Conservation (phyloP, 371 early-diverging fungal genomes). For the Rhizopus arrhizus region DNA sequence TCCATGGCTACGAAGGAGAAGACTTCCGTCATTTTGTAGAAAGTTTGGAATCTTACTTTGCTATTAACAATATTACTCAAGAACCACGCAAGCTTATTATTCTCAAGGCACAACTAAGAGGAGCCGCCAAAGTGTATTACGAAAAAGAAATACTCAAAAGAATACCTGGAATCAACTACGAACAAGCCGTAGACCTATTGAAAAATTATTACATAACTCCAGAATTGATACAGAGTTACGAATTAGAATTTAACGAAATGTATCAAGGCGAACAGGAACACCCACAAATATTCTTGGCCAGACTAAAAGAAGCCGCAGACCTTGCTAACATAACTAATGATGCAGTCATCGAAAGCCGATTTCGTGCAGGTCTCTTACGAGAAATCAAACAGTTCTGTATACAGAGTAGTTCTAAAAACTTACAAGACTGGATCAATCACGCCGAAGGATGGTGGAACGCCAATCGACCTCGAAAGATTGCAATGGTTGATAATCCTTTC, state of each 20-base stretch:
- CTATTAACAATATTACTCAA: too few relatives aligned
- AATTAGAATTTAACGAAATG: background rate
- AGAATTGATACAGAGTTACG: too few relatives aligned
- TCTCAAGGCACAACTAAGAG: too few relatives aligned
- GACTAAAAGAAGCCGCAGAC: slow-evolving; percentile 14
- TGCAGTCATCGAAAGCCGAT: background rate
- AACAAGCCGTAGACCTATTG: too few relatives aligned
- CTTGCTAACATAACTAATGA: slow-evolving; percentile 6
- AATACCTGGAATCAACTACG: too few relatives aligned
- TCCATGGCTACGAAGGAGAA: too few relatives aligned
- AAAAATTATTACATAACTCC: too few relatives aligned
- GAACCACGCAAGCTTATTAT: too few relatives aligned
- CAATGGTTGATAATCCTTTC: background rate
- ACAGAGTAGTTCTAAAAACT: background rate
- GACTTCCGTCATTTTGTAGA: too few relatives aligned
- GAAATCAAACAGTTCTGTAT: background rate
- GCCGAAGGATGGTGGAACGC: slow-evolving; percentile 1
- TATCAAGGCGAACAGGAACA: background rate
- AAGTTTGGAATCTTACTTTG: too few relatives aligned
- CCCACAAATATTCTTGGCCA: slow-evolving; percentile 1
- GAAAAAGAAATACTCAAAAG: too few relatives aligned
- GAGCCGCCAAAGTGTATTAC: too few relatives aligned
- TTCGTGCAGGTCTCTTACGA: background rate
- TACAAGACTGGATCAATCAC: background rate
- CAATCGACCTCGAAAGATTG: background rate